phyloP scores from a whole-genome alignment of 2,329 filamentous ascomycete genomes.

The Boeremia exigua region DNA sequence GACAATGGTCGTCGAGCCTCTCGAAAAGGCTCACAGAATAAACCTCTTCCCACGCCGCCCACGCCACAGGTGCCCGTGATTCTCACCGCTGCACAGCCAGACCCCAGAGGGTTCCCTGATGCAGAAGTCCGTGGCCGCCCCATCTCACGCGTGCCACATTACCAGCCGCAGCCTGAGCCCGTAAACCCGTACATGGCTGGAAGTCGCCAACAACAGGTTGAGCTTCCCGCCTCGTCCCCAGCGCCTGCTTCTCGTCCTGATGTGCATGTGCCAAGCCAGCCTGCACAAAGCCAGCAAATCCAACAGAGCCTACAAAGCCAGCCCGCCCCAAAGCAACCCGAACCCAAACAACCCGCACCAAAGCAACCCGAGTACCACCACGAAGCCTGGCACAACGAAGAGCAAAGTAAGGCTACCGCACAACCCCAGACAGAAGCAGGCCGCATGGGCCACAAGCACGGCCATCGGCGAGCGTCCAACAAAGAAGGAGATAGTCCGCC shows the following conservation, averaged over 20 bases:
- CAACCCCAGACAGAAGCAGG: conserved; percentile 11
- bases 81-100: conserved; percentile 3
- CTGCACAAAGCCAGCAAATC: not conserved
- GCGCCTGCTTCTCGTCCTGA: conserved; percentile 15
- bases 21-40: conserved; percentile 43
- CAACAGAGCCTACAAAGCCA: not conserved
- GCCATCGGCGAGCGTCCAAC: conserved; percentile 16
- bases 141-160: conserved; percentile 19
- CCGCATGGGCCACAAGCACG: conserved; percentile 13
- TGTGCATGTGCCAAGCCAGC: conserved; percentile 22
- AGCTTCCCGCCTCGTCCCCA: conserved; percentile 1
- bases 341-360: conserved; percentile 2
- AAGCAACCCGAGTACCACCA: conserved; percentile 31
- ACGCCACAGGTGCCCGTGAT: conserved; percentile 15
- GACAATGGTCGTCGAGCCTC: conserved; percentile 42
- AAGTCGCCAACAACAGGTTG: not conserved
- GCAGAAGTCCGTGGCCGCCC: conserved; percentile 22
- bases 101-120: conserved; percentile 20
- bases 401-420: conserved; percentile 22
- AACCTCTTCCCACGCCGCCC: conserved; percentile 40
- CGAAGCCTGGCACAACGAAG: conserved; percentile 30
- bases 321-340: conserved; percentile 19
- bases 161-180: conserved; percentile 24
- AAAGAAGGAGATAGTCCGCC: conserved; percentile 39
- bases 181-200: conserved; percentile 27